Conservation (phyloP, 441 rosid genomes). For the Arabidopsis hybrid region DNA sequence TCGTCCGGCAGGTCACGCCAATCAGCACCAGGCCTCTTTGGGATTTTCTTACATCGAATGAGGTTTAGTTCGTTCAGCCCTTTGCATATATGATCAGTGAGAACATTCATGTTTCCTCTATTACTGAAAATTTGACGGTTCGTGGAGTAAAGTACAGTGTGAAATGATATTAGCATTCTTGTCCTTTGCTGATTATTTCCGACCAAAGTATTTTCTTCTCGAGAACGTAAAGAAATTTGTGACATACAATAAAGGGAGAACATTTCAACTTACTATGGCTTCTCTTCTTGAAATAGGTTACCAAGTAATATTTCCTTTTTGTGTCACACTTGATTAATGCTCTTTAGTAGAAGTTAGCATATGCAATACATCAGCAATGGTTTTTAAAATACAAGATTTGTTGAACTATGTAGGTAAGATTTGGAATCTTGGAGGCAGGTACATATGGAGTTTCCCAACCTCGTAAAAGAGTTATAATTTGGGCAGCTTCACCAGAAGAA, state of each 20-base stretch:
- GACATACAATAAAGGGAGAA: conserved; percentile 80
- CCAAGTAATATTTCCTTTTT: conserved; percentile 61
- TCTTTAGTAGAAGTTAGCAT: neutral
- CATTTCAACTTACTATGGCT: conserved; percentile 80
- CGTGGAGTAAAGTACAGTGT: conserved; percentile 90
- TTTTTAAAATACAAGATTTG: neutral
- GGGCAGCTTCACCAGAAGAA: conserved; percentile 84
- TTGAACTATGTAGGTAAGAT: conserved; percentile 55
- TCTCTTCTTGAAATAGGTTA: conserved; percentile 97
- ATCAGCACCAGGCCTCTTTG: conserved; percentile 90
- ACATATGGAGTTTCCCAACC: conserved; percentile 90
- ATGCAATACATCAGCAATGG: neutral
- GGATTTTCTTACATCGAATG: conserved; percentile 74
- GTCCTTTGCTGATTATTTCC: conserved; percentile 87
- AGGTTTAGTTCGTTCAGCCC: conserved; percentile 84
- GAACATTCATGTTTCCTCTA: conserved; percentile 55
- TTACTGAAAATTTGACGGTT: conserved; percentile 50
- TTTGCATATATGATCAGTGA: conserved; percentile 81
- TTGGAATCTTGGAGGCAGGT: conserved; percentile 94
- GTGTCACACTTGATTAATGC: neutral
- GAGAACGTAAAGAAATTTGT: conserved; percentile 92
- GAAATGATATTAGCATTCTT: conserved; percentile 90
- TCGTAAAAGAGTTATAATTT: too few species aligned
- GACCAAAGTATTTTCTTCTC: conserved; percentile 85
- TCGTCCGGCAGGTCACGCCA: conserved; percentile 87